Percentiles rank a stretch among this genome's conserved stretches.
These are phyloP conservation scores for Acer yangbiense DNA, from an alignment of 345 rosid genomes.

Conservation along the genomic window DNA sequence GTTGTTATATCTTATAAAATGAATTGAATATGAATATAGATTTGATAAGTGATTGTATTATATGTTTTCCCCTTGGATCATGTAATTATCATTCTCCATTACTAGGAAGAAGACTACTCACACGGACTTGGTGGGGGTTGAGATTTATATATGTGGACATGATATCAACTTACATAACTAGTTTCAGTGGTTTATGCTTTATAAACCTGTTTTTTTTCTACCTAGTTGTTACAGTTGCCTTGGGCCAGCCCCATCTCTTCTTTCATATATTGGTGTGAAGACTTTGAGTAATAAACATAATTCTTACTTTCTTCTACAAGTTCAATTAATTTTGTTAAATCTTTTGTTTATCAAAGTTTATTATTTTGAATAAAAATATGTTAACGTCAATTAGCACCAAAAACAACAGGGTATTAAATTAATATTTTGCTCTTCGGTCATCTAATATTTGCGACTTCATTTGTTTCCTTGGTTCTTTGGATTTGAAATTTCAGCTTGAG, in stretches of 20 bases:
- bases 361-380: not conserved
- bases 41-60: not conserved
- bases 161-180: not conserved
- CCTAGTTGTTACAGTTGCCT: not conserved
- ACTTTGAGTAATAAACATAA: not conserved
- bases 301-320: not conserved
- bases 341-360: not conserved
- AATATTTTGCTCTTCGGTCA: not conserved
- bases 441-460: not conserved
- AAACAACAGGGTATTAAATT: not conserved
- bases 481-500: not conserved
- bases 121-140: too few relatives aligned
- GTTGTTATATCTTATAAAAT: conserved; percentile 41
- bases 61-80: not conserved
- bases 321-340: too few relatives aligned
- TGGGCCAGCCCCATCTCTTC: not conserved
- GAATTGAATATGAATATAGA: not conserved
- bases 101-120: conserved; percentile 6
- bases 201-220: not conserved
- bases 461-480: not conserved
- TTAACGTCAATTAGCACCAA: not conserved
- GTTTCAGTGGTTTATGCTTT: not conserved
- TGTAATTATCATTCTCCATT: not conserved
- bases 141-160: too few relatives aligned
- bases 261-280: not conserved